Percentiles rank a stretch among this genome's conserved stretches.
These are phyloP conservation scores for Colletotrichum shisoi DNA, from an alignment of 2,329 filamentous ascomycete species.

Conservation along the genomic window DNA sequence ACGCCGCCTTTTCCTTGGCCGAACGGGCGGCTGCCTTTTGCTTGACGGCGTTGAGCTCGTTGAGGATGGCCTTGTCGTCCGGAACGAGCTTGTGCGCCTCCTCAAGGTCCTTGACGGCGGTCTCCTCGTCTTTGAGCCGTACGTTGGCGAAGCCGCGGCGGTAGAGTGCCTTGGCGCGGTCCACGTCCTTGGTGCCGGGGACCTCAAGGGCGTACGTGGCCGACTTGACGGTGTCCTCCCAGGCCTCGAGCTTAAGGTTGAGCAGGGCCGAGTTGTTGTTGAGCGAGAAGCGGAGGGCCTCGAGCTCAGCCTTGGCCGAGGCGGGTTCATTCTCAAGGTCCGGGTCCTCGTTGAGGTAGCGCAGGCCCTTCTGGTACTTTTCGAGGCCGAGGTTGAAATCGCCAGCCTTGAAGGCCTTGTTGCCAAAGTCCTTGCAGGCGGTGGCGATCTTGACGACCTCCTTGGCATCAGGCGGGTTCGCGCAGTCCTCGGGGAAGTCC, in stretches of 20 bases:
- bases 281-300: conserved; percentile 78
- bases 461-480: conserved; percentile 67
- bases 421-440: conserved; percentile 90
- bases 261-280: conserved; percentile 90
- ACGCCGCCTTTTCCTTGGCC: conserved; percentile 90
- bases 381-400: conserved; percentile 75
- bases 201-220: conserved; percentile 78
- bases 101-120: conserved; percentile 76
- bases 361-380: conserved; percentile 93
- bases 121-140: conserved; percentile 83
- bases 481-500: conserved; percentile 90
- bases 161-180: conserved; percentile 90
- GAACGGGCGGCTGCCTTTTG: conserved; percentile 74
- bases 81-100: conserved; percentile 79
- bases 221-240: conserved; percentile 72
- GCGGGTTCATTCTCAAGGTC: conserved; percentile 75
- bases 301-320: conserved; percentile 70
- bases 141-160: conserved; percentile 79
- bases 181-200: conserved; percentile 70
- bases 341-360: conserved; percentile 87
- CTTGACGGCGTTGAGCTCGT: conserved; percentile 81
- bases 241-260: conserved; percentile 79
- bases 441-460: conserved; percentile 80
- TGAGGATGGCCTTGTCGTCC: conserved; percentile 74
- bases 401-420: conserved; percentile 85